Conservation (phyloP, 805 yeast genomes). For the Dipodascopsis uninucleata region DNA sequence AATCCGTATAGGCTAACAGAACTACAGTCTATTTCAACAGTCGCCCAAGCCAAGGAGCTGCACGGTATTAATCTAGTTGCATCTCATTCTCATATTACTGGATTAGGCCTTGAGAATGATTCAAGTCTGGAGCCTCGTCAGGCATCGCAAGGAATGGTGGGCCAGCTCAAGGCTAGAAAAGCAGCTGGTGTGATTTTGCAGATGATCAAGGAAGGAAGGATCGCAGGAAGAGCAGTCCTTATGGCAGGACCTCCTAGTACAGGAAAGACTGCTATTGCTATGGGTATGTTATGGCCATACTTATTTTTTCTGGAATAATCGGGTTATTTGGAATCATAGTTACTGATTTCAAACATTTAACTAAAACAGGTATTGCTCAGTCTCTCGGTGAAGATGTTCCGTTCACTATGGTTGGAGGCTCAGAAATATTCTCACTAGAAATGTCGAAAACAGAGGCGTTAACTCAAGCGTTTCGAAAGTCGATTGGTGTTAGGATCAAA, state of each 20-base stretch:
- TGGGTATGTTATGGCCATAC: constrained; percentile 57
- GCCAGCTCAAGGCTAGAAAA: constrained; percentile 85
- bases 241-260: constrained; percentile 99
- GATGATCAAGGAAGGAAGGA: constrained; percentile 89
- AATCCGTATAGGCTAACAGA: background rate
- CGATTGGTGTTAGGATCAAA: constrained; percentile 90
- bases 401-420: constrained; percentile 90
- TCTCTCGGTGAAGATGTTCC: constrained; percentile 71
- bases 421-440: constrained; percentile 88
- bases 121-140: constrained; percentile 70
- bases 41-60: constrained; percentile 46
- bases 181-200: constrained; percentile 94
- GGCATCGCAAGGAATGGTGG: constrained; percentile 92
- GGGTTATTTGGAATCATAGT: constrained; percentile 41
- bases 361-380: constrained; percentile 38
- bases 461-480: constrained; percentile 92
- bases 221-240: constrained; percentile 94
- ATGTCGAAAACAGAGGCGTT: constrained; percentile 92
- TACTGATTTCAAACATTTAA: background rate
- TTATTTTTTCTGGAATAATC: constrained; percentile 52
- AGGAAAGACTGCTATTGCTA: constrained; percentile 97
- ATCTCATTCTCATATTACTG: constrained; percentile 97
- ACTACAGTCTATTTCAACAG: constrained; percentile 31
- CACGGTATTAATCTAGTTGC: constrained; percentile 78
- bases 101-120: constrained; percentile 87